Evolutionary conservation across 2,329 filamentous ascomycete genomes (phyloP), one percentile per base, ranked within the genome.

Genomic region (Cadophora malorum): DNA sequence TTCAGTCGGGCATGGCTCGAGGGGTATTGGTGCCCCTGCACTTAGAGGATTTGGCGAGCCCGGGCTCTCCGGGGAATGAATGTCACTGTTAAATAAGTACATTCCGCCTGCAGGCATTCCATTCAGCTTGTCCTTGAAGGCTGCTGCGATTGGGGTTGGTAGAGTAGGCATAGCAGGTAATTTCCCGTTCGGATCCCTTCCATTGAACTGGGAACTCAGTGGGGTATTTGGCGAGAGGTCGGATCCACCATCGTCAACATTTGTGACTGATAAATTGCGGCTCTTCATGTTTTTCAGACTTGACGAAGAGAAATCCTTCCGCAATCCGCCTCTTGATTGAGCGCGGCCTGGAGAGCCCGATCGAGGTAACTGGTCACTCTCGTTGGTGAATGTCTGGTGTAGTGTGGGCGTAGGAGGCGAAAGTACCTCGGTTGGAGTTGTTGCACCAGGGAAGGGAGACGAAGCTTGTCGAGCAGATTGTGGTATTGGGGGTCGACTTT

Each of bases 1-100:
- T 50, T 96, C 93, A 45, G 91, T 92, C 0, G 96, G 96, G 77
- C 96, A 99, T 3, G 96, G 92, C 76, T 99, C 96, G 5, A 99
- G 85, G 0, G 93, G 88, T 25, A 90, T 85, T 14, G 94, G 94
- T 0, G 89, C 86, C 72, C 93, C 89, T 0, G 82, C 76, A 14
- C 84, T 82, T n/a, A 86, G 78, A 3, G 85, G 82, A 66, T 90
- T 90, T 2, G 90, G 88, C n/a, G 88, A 89, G 2, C 88, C 89
- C 0, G 91, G 86, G 38, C 81, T 84, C 33, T 81, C 83, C 1
- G 85, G 88, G 6, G 90, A 89, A 76, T 95, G 91, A 53, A 97
- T 91, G 70, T 92, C 88, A 72, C 87, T 92, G 70, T 97, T 93
- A 74, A 98, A 96, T 1, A 98, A 83, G 76, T 93, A 90, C 66